Evolutionary conservation across 2,329 filamentous ascomycete species (phyloP).

Genomic region (Venturia effusa): DNA sequence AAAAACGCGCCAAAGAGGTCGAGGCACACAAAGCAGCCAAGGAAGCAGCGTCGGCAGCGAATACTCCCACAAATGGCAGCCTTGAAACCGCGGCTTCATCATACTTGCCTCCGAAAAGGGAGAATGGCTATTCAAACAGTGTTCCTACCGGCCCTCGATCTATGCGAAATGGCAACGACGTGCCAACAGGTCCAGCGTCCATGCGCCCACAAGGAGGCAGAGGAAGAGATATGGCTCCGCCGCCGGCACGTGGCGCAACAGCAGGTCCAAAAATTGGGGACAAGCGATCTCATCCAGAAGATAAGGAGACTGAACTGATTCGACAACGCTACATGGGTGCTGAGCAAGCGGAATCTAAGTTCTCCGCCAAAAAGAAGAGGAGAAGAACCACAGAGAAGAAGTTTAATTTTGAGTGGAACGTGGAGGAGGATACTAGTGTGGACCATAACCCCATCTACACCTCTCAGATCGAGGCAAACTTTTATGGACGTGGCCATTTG

Average conservation of each 20-base stretch:
- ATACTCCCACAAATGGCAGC: constrained; percentile 8
- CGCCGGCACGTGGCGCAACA: constrained; percentile 33
- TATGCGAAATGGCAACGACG: constrained; percentile 42
- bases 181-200: constrained; percentile 39
- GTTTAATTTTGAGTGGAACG: constrained; percentile 98
- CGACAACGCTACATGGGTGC: constrained; percentile 84
- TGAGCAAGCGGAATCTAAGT: constrained; percentile 74
- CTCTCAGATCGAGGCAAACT: constrained; percentile 52
- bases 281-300: constrained; percentile 36
- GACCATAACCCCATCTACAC: constrained; percentile 77
- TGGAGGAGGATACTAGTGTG: constrained; percentile 80
- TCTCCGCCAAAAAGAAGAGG: constrained; percentile 92
- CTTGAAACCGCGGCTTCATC: background rate
- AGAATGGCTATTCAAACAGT: constrained; percentile 13
- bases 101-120: background rate
- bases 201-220: constrained; percentile 31
- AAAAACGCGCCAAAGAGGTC: constrained; percentile 64
- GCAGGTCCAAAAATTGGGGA: constrained; percentile 18
- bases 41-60: constrained; percentile 10
- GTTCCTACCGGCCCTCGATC: constrained; percentile 65
- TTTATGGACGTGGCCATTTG: constrained; percentile 57
- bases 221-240: constrained; percentile 39
- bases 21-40: constrained; percentile 45
- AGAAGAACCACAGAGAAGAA: constrained; percentile 89
- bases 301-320: constrained; percentile 62